Evolutionary conservation across 352 stramenopile species (phyloP), one percentile per base, ranked within the genome.

Genomic region (Phytopythium mirpurense): DNA sequence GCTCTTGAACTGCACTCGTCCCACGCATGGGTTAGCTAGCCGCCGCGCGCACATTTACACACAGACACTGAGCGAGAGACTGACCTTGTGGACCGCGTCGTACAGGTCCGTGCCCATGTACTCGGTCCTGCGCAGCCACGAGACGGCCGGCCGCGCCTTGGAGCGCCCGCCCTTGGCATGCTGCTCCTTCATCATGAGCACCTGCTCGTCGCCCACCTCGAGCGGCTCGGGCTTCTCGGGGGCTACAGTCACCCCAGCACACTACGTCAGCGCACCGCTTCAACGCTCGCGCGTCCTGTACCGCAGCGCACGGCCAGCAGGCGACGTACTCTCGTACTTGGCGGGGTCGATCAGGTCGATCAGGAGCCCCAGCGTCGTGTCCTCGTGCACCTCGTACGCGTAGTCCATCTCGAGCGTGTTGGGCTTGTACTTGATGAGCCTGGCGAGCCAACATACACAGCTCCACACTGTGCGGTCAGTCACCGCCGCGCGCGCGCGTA

Each of bases 91-190:
- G 52, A 90, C 83, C 3, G 77, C 78, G 37, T 93, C 81, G 56
- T 88, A 92, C 53, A 93, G 57, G 63, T 93, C 83, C 46, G 79
- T 93, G 56, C 81, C 83, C 78, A 93, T 91, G 65, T 90, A 92
- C 59, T 92, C 83, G 5, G 83, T 90, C 24, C 83, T 67, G 56
- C 83, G 78, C 54, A 93, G 58, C 83, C 83, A 93, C 52, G 83
- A 86, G 18, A 93, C 83, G 8, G 67, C 72, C 14, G 83, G 83
- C 5, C 79, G 77, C 31, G 67, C 76, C 60, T 93, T 93, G 43
- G 65, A 70, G 29, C 78, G 81, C 18, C 72, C 66, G 23, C 68
- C 62, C 36, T 70, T 86, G 54, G 54, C 58, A n/a, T 48, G 62
- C 49, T 72, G 56, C 46, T 91, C 81, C 64, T 89, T 89, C 74